Conservation (phyloP, 805 yeast species). For the Sugiyamaella chiloensis region DNA sequence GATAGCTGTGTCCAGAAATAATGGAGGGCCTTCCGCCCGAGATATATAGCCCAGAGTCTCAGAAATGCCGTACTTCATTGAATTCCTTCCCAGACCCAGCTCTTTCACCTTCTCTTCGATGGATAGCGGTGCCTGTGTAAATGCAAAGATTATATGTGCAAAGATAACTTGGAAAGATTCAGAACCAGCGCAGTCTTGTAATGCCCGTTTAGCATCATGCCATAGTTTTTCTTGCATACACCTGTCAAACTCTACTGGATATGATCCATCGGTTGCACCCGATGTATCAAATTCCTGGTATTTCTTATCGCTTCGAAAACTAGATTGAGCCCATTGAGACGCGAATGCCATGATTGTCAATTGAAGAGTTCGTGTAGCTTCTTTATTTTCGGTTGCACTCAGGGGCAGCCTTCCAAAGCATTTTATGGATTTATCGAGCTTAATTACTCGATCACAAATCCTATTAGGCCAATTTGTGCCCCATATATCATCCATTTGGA, state of each 20-base stretch:
- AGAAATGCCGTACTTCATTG: neutral
- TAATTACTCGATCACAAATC: neutral
- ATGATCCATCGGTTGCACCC: neutral
- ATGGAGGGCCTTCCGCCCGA: constrained; percentile 3
- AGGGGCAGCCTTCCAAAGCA: neutral
- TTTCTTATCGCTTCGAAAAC: neutral
- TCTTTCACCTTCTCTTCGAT: neutral
- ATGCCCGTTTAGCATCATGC: constrained; percentile 2
- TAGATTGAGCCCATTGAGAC: constrained; percentile 8
- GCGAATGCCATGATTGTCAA: constrained; percentile 4
- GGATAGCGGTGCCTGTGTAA: constrained; percentile 1
- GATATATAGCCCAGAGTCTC: neutral
- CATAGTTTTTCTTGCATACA: constrained; percentile 1
- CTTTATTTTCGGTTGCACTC: neutral
- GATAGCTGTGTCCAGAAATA: neutral
- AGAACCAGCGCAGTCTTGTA: neutral
- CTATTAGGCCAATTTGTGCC: neutral
- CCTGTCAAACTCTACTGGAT: constrained; percentile 4
- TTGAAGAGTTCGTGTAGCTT: neutral
- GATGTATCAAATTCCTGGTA: neutral
- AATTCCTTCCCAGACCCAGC: neutral
- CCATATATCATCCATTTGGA: neutral
- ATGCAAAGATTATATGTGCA: constrained; percentile 1
- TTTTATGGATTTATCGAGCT: neutral
- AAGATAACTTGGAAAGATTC: constrained; percentile 5